Conservation (phyloP, 306 rosid species). For the Casuarina cunninghamiana region DNA sequence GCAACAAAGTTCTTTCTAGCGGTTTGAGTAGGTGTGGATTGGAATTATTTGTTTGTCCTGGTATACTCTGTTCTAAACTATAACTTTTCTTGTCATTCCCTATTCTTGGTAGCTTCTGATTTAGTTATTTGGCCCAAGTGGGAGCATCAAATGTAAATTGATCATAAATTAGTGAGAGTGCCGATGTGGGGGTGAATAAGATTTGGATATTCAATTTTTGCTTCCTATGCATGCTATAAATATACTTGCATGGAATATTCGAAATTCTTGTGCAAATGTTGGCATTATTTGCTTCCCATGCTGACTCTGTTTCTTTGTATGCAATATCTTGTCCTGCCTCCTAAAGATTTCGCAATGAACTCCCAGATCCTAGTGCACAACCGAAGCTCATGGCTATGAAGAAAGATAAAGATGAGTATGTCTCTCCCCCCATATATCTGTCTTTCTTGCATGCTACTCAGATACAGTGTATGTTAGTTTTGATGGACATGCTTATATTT, state of each 20-base stretch:
- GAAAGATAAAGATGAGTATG: constrained; percentile 93
- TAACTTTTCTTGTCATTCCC: background rate
- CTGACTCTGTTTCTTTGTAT: constrained; percentile 34
- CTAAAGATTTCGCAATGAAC: constrained; percentile 90
- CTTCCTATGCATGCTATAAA: background rate
- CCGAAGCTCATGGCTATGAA: constrained; percentile 90
- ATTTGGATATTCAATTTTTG: background rate
- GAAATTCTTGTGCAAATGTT: background rate
- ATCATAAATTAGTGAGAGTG: background rate
- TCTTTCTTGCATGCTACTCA: constrained; percentile 3
- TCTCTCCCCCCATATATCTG: constrained; percentile 28
- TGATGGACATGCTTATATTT: background rate
- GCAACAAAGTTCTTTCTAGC: background rate
- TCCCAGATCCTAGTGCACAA: constrained; percentile 97
- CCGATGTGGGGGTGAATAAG: background rate
- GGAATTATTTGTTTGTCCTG: background rate
- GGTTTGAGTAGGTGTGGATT: background rate
- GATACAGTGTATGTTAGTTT: background rate
- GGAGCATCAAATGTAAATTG: background rate
- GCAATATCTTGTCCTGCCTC: constrained; percentile 16
- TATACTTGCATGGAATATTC: background rate
- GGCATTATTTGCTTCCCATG: constrained; percentile 15
- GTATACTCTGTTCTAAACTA: background rate
- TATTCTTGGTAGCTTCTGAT: background rate
- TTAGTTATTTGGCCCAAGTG: background rate